Evolutionary conservation across 345 rosid species (phyloP), one percentile per base, ranked within the genome.

Genomic region (Clausena lansium): DNA sequence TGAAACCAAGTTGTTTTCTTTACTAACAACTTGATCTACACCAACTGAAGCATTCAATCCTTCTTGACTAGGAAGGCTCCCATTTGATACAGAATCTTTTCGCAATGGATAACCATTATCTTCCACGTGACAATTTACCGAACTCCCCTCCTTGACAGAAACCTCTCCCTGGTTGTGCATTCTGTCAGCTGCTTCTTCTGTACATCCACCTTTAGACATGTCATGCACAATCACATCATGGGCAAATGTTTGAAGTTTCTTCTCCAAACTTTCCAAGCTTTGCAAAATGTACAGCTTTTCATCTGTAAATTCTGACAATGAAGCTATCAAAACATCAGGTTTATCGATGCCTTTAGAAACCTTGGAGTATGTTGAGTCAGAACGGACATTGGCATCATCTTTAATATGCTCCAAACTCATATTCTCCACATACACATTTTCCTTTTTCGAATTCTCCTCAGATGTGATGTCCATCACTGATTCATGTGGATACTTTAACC

Each of bases 401-500:
- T 67, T 77, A 77, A 66, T 35, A 22, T 50, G 17, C 70, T 17
- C 27, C 6, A 15, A 64, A 30, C 28, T 78, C 7, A 67, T 76
- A 35, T 83, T 83, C 59, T 75, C 70, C 24, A 35, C 7, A 24
- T 60, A 73, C 19, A 78, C 76, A 50, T 79, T 80, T 73, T 82
- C 81, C 76, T 30, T 75, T 54, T 61, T 77, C 10, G 47, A 27
- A 24, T 61, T 71, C 57, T 81, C 83, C 60, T 59, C 81, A 11
- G 81, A 78, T 9, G 76, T 54, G 38, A 78, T 71, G 70, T 67
- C 87, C 19, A 65, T 77, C 45, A 66, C 47, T 39, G 82, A 71
- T 71, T 85, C 93, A 54, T 88, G 86, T 15, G 81, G 81, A 50
- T 78, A 83, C 10, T 85, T 77, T n/a, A 76, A 68, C 77, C 84